Evolutionary conservation across 345 rosid genomes (phyloP).

Genomic region (Eucalyptus rudis): DNA sequence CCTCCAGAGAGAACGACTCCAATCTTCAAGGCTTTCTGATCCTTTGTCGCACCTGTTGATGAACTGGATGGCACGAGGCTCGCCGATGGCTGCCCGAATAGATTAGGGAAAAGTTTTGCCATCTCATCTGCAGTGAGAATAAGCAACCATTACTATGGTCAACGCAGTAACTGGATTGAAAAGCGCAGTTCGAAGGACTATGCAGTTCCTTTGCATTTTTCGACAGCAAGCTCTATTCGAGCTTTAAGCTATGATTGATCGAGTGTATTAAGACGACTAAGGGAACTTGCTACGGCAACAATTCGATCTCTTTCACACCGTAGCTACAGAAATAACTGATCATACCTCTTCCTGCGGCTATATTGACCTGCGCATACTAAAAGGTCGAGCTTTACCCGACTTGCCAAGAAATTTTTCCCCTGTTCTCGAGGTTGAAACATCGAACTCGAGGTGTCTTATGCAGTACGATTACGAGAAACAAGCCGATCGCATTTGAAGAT

Average conservation of each 20-base stretch:
- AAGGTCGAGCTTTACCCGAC: not conserved
- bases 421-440: not conserved
- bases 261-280: not conserved
- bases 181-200: not conserved
- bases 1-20: constrained; percentile 97
- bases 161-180: not conserved
- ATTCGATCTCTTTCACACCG: not conserved
- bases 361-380: not conserved
- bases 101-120: constrained; percentile 73
- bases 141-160: not conserved
- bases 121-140: constrained; percentile 47
- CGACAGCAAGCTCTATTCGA: not conserved
- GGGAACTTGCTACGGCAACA: fast-evolving
- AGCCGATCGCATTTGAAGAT: not conserved
- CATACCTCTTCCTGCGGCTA: not conserved
- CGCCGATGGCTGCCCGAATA: constrained; percentile 83
- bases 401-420: not conserved
- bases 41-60: not conserved
- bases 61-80: constrained; percentile 32
- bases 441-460: not conserved
- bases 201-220: not conserved
- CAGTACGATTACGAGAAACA: not conserved
- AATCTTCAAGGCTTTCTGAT: constrained; percentile 45
- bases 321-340: not conserved
- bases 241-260: not conserved